Evolutionary conservation across 164 flowering plant genomes (phyloP), one percentile per base, ranked within the genome.

Genomic region (Annona cherimola): DNA sequence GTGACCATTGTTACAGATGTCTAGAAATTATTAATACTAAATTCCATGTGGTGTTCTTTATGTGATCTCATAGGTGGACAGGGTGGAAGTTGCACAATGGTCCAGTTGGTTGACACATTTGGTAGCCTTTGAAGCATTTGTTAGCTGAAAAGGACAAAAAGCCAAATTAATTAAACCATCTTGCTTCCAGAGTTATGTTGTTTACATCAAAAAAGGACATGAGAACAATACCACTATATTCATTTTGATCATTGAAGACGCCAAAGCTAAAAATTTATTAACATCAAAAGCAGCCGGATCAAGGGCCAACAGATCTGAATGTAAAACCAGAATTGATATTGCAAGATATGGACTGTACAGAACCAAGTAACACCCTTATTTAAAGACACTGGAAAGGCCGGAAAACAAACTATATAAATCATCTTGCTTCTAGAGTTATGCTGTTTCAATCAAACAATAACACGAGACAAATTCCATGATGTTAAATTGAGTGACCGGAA

Each of bases 401-500:
- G n/a, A 41, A 43, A 41, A 70, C 14, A 50, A 61, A 42, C 14
- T 57, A 50, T 43, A 9, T 40, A 35, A 42, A 45, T 12, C 73
- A 61, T 61, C 57, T 44, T 61, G 57, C 42, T 61, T 70, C 11
- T 55, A 70, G 19, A 12, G 66, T 70, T 39, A n/a, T 70, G 4
- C n/a, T 70, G 66, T 70, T 62, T 74, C 41, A 68, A 50, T n/a
- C 62, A 74, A 42, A 18, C 44, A 73, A 57, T 39, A 44, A 20
- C 42, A 61, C 46, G 45, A 16, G 44, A 61, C 46, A 39, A 20
- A 57, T 57, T 19, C 55, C 55, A 12, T n/a, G 66, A 11, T 19
- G 65, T 39, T 55, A 8, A 42, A 54, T 35, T 18, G 42, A 57
- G 42, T n/a, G 45, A 43, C 12, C 54, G 4, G 45, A 26, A 71